A percentile compares a stretch with the other conserved stretches of the same genome.
phyloP scores from a whole-genome alignment of 495 filamentous ascomycete genomes.

The Penicillium desertorum region DNA sequence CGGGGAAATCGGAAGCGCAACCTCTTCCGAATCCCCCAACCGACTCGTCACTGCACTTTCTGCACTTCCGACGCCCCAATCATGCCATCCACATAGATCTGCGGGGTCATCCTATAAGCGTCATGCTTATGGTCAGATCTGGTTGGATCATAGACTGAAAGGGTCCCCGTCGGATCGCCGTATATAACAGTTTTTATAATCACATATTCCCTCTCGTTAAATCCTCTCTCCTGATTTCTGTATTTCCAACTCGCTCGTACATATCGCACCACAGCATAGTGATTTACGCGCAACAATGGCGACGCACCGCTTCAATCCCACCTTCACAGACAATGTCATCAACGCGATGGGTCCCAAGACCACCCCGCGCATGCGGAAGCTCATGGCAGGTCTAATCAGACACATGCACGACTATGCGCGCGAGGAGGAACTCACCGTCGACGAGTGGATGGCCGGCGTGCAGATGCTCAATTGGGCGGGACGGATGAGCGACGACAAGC shows the following conservation, averaged over 20 bases:
- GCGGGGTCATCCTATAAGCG: slow-evolving; percentile 29
- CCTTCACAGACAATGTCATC: slow-evolving; percentile 69
- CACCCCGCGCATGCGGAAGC: slow-evolving; percentile 50
- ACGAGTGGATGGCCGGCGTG: slow-evolving; percentile 49
- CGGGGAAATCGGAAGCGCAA: slow-evolving; percentile 23
- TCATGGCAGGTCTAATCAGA: slow-evolving; percentile 44
- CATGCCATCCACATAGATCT: slow-evolving; percentile 18
- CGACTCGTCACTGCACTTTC: slow-evolving; percentile 9
- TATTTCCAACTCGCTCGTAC: background rate
- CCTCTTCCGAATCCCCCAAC: slow-evolving; percentile 10
- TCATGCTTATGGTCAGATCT: slow-evolving; percentile 23
- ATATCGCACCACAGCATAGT: background rate
- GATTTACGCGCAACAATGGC: slow-evolving; percentile 29
- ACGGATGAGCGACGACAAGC: slow-evolving; percentile 65
- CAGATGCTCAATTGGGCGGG: slow-evolving; percentile 70
- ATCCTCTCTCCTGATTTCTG: background rate
- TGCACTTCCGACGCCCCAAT: slow-evolving; percentile 24
- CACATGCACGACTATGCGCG: slow-evolving; percentile 51
- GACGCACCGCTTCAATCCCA: slow-evolving; percentile 51
- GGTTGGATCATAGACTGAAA: slow-evolving; percentile 3
- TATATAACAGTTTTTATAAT: slow-evolving; percentile 10
- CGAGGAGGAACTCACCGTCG: slow-evolving; percentile 49
- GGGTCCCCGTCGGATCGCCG: slow-evolving; percentile 17
- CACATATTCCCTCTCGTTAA: background rate
- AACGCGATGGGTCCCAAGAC: slow-evolving; percentile 68